Conservation (phyloP, 495 filamentous ascomycete species). For the Penicillium roqueforti region DNA sequence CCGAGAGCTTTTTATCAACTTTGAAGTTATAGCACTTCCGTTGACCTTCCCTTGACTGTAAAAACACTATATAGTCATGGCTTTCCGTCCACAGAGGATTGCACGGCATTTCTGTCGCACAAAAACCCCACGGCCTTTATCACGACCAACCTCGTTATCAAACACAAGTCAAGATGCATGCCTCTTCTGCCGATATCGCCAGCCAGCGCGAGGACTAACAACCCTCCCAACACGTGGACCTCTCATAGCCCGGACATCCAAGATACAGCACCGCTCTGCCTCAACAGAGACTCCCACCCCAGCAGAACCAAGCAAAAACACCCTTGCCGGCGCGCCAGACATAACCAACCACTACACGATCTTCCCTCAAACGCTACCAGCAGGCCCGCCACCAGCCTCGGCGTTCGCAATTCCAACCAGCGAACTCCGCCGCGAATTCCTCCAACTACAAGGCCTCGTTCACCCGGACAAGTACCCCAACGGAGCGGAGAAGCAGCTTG, state of each 20-base stretch:
- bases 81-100: slow-evolving; percentile 10
- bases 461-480: slow-evolving; percentile 77
- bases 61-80: slow-evolving; percentile 10
- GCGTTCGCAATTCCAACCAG: slow-evolving; percentile 66
- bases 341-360: slow-evolving; percentile 72
- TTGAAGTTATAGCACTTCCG: neutral
- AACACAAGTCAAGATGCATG: slow-evolving; percentile 6
- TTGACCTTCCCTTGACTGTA: neutral
- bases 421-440: slow-evolving; percentile 75
- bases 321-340: slow-evolving; percentile 29
- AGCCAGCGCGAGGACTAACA: neutral
- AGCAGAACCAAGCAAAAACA: slow-evolving; percentile 3
- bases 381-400: slow-evolving; percentile 71
- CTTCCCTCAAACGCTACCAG: slow-evolving; percentile 78
- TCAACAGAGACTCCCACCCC: slow-evolving; percentile 18
- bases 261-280: slow-evolving; percentile 13
- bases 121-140: neutral
- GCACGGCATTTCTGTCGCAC: slow-evolving; percentile 7
- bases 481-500: slow-evolving; percentile 53
- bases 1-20: slow-evolving; percentile 6
- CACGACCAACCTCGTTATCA: neutral
- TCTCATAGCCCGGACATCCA: neutral
- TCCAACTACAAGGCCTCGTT: slow-evolving; percentile 69
- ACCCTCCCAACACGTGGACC: neutral
- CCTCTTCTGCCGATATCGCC: slow-evolving; percentile 4